A percentile compares a stretch with the other conserved stretches of the same genome.
phyloP scores from a whole-genome alignment of 345 rosid genomes.

The Citrus australasica region DNA sequence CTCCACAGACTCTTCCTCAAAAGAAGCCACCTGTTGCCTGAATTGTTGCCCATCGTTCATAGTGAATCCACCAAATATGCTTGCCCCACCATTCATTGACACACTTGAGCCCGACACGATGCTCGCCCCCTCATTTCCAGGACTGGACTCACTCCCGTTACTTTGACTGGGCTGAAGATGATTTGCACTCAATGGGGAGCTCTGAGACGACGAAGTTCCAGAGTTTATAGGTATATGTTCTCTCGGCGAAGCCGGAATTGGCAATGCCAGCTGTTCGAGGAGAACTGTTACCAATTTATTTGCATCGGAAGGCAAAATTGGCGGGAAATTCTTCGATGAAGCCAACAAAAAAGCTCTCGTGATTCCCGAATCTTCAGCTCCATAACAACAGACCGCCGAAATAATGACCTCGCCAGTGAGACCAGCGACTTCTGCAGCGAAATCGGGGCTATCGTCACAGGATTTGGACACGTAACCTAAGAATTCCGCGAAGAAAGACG shows the following conservation, averaged over 20 bases:
- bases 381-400: conserved; percentile 33
- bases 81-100: conserved; percentile 57
- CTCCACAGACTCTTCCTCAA: conserved; percentile 84
- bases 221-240: conserved; percentile 43
- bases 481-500: conserved; percentile 68
- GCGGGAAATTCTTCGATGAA: conserved; percentile 63
- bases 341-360: conserved; percentile 69
- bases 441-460: conserved; percentile 52
- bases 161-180: conserved; percentile 23
- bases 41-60: conserved; percentile 51
- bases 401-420: conserved; percentile 64
- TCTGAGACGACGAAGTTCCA: conserved; percentile 59
- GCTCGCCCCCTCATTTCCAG: conserved; percentile 46
- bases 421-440: conserved; percentile 60
- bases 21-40: conserved; percentile 61
- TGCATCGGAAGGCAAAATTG: conserved; percentile 63
- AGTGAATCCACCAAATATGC: conserved; percentile 21
- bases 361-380: conserved; percentile 38
- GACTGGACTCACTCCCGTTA: conserved; percentile 65
- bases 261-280: conserved; percentile 57
- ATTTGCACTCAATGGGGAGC: conserved; percentile 62
- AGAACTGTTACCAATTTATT: conserved; percentile 59
- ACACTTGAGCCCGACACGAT: conserved; percentile 40
- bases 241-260: conserved; percentile 41
- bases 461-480: conserved; percentile 52